A percentile compares a stretch with the other conserved stretches of the same genome.
phyloP scores from a whole-genome alignment of 164 flowering plant genomes.

The Magnolia changhungtana region DNA sequence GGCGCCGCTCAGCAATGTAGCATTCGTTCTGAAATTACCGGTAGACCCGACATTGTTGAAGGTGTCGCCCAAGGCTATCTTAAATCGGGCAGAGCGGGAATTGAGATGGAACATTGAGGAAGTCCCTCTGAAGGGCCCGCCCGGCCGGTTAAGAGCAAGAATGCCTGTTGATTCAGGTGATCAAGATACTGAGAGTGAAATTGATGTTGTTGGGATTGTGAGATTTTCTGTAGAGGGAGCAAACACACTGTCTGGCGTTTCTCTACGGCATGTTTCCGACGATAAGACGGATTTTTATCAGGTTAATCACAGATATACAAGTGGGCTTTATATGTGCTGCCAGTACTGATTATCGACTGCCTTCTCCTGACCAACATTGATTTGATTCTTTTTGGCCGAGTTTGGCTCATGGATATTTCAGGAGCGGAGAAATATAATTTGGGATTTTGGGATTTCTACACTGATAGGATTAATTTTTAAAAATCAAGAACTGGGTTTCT shows the following conservation, averaged over 20 bases:
- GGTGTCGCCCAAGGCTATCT: conserved; percentile 84
- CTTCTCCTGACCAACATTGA: neutral
- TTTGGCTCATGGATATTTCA: too few relatives aligned
- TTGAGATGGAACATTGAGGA: conserved; percentile 83
- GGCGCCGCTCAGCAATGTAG: conserved; percentile 66
- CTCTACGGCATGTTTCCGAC: conserved; percentile 50
- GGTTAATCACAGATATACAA: conserved; percentile 67
- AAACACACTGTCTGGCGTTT: conserved; percentile 73
- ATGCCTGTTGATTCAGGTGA: conserved; percentile 77
- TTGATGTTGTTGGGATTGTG: conserved; percentile 64
- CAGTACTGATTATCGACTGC: conserved; percentile 19
- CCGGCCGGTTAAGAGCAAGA: conserved; percentile 68
- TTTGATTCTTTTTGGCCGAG: neutral
- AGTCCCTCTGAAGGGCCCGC: conserved; percentile 71
- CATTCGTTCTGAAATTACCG: conserved; percentile 72
- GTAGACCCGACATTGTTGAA: conserved; percentile 81
- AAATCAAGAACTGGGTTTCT: too few relatives aligned
- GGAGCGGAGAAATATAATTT: too few relatives aligned
- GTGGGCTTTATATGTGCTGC: conserved; percentile 69
- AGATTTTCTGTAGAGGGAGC: conserved; percentile 69
- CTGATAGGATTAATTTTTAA: too few relatives aligned
- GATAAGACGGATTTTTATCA: conserved; percentile 78
- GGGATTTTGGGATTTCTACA: too few relatives aligned
- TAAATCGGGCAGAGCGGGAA: conserved; percentile 82
- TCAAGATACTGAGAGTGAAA: conserved; percentile 59